Base-by-base conservation (phyloP, 129 eudicot genomes). In the Pittosporum tobira region DNA sequence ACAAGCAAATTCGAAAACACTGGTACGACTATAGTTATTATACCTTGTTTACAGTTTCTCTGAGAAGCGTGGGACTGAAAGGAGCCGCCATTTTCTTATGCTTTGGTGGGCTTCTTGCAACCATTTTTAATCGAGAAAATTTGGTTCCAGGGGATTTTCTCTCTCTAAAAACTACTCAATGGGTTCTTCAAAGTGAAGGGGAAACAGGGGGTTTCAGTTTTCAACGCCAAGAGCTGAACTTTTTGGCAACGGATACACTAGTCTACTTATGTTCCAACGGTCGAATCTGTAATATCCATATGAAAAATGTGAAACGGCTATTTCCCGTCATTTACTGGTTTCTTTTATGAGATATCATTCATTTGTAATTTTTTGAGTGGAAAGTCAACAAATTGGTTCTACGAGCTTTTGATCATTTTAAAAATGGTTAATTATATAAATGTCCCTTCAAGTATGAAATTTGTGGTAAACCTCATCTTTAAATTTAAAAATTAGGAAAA, bases 21-120 rank as follows among this genome's bases (percentile, higher is more conserved):
- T 34, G n/a, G n/a, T n/a, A n/a, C n/a, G n/a, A n/a, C n/a, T n/a
- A n/a, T n/a, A n/a, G n/a, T n/a, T n/a, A n/a, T n/a, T 9, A 38
- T 54, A 86, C 99, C 96, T 93, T 93, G 60, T 84, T 66, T 16
- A 87, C 66, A 10, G 96, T 93, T 72, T 93, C 94, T 71, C 88
- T 61, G 36, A 93, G 76, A 19, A 76, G 91, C 71, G 70, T 81
- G 45, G 99, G 96, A 65, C 79, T 82, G 51, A 87, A 77, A n/a
- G 84, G 88, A 59, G 77, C 89, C 85, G 68, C 89, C 83, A 74
- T 50, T 64, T 63, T 80, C 65, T 28, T 86, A 18, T 48, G 75
- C 71, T 86, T 91, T 40, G 82, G 87, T 80, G 98, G 96, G 77
- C 74, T 86, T 86, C 89, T 83, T 57, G 98, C 98, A 25, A 86